Evolutionary conservation across 2,329 filamentous ascomycete species (phyloP).

Genomic region (Arthroderma uncinatum): DNA sequence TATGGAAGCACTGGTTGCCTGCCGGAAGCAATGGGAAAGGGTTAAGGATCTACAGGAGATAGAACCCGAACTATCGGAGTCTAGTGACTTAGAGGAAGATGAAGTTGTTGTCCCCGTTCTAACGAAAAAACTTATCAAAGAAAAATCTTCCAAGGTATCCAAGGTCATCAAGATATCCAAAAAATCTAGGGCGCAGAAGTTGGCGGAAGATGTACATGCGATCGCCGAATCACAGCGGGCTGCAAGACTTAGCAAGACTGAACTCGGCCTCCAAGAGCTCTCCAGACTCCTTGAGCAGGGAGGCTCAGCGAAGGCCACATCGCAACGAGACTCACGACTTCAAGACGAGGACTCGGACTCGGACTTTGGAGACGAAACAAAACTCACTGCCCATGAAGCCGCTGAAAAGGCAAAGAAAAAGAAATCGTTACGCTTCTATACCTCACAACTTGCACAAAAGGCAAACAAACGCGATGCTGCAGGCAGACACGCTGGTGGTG

Average conservation of each 20-base stretch:
- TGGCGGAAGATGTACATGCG: slow-evolving; percentile 43
- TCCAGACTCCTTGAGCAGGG: slow-evolving; percentile 46
- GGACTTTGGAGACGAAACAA: slow-evolving; percentile 86
- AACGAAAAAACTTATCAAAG: slow-evolving; percentile 10
- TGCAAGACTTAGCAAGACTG: slow-evolving; percentile 44
- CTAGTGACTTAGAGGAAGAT: slow-evolving; percentile 7
- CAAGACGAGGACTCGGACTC: slow-evolving; percentile 61
- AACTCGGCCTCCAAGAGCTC: slow-evolving; percentile 64
- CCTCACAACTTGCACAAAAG: slow-evolving; percentile 92
- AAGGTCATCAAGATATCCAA: slow-evolving; percentile 29
- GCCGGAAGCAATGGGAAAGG: slow-evolving; percentile 67
- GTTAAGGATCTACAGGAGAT: slow-evolving; percentile 30
- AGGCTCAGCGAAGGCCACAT: slow-evolving; percentile 37
- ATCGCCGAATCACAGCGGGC: slow-evolving; percentile 44
- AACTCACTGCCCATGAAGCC: slow-evolving; percentile 63
- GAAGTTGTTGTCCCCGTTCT: not conserved
- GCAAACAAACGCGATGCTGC: slow-evolving; percentile 62
- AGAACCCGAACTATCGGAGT: slow-evolving; percentile 10
- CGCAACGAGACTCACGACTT: slow-evolving; percentile 23
- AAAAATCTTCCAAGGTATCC: slow-evolving; percentile 18
- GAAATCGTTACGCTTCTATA: slow-evolving; percentile 94
- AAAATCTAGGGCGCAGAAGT: slow-evolving; percentile 40
- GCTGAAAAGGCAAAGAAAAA: slow-evolving; percentile 82
- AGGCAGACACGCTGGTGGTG: slow-evolving; percentile 50
- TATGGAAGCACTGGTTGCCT: slow-evolving; percentile 73